Evolutionary conservation across 352 stramenopile species (phyloP).

Genomic region (Phytophthora macrochlamydospora): DNA sequence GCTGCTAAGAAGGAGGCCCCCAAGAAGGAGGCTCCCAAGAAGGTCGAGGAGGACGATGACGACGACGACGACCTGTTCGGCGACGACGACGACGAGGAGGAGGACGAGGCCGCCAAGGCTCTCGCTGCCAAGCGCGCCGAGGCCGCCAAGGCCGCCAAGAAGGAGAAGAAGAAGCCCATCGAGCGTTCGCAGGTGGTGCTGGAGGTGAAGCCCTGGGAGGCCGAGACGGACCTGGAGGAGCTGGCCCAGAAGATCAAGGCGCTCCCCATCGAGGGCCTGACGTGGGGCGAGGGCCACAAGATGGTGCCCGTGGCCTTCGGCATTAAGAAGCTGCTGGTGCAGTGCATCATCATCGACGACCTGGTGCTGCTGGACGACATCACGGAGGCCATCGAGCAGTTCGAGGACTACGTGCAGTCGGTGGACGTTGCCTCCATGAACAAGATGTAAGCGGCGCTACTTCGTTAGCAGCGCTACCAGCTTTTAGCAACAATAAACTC

Average conservation of each 20-base stretch:
- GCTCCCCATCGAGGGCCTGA: constrained; percentile 69
- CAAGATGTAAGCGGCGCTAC: constrained; percentile 65
- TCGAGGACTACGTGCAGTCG: constrained; percentile 87
- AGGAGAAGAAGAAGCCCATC: constrained; percentile 70
- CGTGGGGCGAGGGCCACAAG: constrained; percentile 85
- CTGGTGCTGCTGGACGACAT: constrained; percentile 84
- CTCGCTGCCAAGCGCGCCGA: constrained; percentile 59
- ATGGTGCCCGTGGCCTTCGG: constrained; percentile 84
- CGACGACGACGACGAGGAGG: constrained; percentile 58
- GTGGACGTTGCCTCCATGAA: constrained; percentile 90
- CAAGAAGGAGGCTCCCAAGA: constrained; percentile 28
- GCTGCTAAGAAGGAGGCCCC: constrained; percentile 30
- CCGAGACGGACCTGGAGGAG: constrained; percentile 75
- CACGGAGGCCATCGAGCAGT: constrained; percentile 77
- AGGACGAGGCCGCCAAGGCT: constrained; percentile 59
- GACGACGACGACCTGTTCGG: constrained; percentile 67
- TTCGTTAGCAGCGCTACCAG: no score
- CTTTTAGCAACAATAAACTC: neutral
- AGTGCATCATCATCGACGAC: constrained; percentile 86
- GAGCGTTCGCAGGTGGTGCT: constrained; percentile 70
- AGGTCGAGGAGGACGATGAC: constrained; percentile 44
- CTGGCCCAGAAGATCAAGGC: constrained; percentile 81
- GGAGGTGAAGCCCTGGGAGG: constrained; percentile 81
- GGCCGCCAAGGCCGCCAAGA: constrained; percentile 59
- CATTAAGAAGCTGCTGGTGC: constrained; percentile 87